These are phyloP conservation scores for Lasiosphaeria ovina DNA, from an alignment of 495 filamentous ascomycete species.

Conservation along the genomic window DNA sequence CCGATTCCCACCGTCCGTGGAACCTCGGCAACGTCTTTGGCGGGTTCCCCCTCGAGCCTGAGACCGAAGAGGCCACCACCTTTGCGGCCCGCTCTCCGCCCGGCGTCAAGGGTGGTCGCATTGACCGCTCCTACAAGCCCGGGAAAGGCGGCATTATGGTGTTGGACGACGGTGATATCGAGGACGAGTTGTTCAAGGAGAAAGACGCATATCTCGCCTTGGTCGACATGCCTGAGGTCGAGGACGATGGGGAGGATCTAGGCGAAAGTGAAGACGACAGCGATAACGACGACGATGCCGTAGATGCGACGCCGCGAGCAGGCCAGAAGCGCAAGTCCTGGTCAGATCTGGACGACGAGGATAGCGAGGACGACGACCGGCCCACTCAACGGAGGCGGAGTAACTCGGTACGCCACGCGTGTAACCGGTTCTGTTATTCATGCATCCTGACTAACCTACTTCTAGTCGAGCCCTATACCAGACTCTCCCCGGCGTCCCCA, in stretches of 20 bases:
- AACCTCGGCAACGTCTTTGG: constrained; percentile 92
- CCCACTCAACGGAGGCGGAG: constrained; percentile 77
- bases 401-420: constrained; percentile 66
- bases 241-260: constrained; percentile 62
- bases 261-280: constrained; percentile 48
- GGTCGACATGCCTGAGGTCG: constrained; percentile 84
- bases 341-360: constrained; percentile 69
- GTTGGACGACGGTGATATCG: constrained; percentile 95
- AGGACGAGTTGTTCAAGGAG: constrained; percentile 75
- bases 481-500: constrained; percentile 50
- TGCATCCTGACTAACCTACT: constrained; percentile 30
- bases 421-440: background rate
- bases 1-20: constrained; percentile 91
- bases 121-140: constrained; percentile 66
- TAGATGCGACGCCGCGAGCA: constrained; percentile 24
- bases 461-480: constrained; percentile 59
- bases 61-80: constrained; percentile 44
- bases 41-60: constrained; percentile 54
- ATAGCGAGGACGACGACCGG: constrained; percentile 66
- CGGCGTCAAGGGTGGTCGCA: constrained; percentile 61
- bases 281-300: constrained; percentile 28
- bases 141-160: constrained; percentile 84
- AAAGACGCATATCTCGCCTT: constrained; percentile 78
- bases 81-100: constrained; percentile 48
- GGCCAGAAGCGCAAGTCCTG: constrained; percentile 80